Conservation (phyloP, 139 green algal species). For the Desmodesmus armatus region DNA sequence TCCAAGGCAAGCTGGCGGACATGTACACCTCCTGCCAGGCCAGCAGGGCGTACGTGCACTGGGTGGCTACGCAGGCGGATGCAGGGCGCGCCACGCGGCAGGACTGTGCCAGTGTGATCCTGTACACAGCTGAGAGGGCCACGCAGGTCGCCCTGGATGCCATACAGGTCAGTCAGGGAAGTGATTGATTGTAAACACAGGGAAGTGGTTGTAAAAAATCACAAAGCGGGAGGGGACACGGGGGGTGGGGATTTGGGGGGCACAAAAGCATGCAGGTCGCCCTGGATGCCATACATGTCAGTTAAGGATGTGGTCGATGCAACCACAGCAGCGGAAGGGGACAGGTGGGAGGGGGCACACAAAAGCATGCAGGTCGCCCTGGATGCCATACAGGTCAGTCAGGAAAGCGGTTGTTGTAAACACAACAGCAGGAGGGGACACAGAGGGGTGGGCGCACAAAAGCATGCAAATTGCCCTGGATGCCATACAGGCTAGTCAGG, state of each 20-base stretch:
- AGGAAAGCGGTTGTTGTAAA: background rate
- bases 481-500: conserved; percentile 79
- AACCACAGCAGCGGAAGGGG: too few species aligned
- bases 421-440: too few species aligned
- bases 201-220: background rate
- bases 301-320: background rate
- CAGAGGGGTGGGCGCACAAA: too few species aligned
- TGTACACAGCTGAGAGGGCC: conserved; percentile 86
- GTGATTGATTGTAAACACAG: background rate
- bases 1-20: conserved; percentile 94
- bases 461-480: conserved; percentile 86
- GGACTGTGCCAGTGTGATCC: conserved; percentile 92
- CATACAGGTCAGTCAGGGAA: conserved; percentile 75
- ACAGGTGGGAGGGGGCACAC: background rate
- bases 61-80: conserved; percentile 63
- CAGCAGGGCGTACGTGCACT: conserved; percentile 69
- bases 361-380: conserved; percentile 83
- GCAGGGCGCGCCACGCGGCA: conserved; percentile 58
- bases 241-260: background rate
- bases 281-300: too few species aligned
- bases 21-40: conserved; percentile 86
- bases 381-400: conserved; percentile 86
- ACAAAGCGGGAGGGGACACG: too few species aligned
- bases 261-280: too few species aligned
- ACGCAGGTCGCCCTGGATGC: conserved; percentile 88